phyloP scores from a whole-genome alignment of 1,284 basidiomycete genomes.

The Sporisorium exsertum region DNA sequence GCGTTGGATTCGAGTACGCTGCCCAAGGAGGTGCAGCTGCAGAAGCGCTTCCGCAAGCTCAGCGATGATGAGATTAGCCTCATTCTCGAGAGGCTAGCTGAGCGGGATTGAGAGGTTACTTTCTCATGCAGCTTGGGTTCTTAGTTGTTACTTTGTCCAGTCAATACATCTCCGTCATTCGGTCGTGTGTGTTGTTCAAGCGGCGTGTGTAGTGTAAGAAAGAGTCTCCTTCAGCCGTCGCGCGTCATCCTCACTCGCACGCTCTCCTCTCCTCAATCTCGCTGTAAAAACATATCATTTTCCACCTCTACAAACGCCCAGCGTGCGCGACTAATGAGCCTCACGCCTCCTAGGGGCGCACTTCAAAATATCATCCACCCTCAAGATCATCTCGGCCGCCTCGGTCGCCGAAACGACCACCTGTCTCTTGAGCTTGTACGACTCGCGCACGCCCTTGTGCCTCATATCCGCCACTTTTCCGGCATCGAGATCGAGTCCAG shows the following conservation, averaged over 20 bases:
- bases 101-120: conserved; percentile 52
- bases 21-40: conserved; percentile 40
- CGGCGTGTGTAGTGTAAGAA: neutral
- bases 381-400: conserved; percentile 97
- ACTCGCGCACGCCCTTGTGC: conserved; percentile 89
- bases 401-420: conserved; percentile 94
- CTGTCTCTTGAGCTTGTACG: conserved; percentile 96
- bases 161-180: neutral
- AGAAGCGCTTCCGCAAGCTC: conserved; percentile 64
- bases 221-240: too few relatives aligned
- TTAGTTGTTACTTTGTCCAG: neutral
- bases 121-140: too few relatives aligned
- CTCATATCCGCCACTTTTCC: conserved; percentile 89
- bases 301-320: too few relatives aligned
- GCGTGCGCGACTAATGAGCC: conserved; percentile 65
- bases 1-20: conserved; percentile 31
- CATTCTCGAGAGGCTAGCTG: conserved; percentile 66
- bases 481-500: conserved; percentile 90
- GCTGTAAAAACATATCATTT: too few relatives aligned
- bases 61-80: conserved; percentile 57
- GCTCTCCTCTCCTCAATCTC: too few relatives aligned
- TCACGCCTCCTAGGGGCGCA: conserved; percentile 75
- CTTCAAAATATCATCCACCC: conserved; percentile 78
- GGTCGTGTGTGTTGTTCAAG: neutral
- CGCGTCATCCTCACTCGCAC: too few relatives aligned